Conservation (phyloP, 768 basidiomycete species). For the Terana coerulea region DNA sequence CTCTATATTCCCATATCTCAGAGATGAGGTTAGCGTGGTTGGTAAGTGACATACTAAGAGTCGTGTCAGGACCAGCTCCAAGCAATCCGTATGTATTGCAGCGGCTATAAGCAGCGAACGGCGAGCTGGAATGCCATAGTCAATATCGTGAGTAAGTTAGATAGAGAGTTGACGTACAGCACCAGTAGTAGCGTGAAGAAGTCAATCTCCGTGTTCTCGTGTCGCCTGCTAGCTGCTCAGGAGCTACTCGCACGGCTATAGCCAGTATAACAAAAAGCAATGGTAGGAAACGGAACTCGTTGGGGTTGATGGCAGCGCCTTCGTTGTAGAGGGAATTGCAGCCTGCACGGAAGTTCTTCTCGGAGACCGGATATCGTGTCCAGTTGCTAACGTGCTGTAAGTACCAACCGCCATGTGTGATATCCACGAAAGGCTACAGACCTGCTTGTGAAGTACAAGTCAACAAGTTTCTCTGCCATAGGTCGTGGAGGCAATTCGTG, state of each 20-base stretch:
- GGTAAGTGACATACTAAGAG: conserved; percentile 48
- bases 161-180: conserved; percentile 55
- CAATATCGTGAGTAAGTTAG: conserved; percentile 11
- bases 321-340: conserved; percentile 63
- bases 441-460: conserved; percentile 78
- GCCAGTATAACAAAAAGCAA: conserved; percentile 93
- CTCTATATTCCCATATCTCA: conserved; percentile 37
- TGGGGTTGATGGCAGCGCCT: conserved; percentile 63
- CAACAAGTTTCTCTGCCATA: conserved; percentile 72
- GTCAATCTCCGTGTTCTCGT: conserved; percentile 70
- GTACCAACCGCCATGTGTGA: too few species aligned
- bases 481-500: conserved; percentile 82
- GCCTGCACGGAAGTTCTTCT: conserved; percentile 71
- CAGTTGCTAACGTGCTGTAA: conserved; percentile 59
- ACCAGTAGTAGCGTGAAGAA: conserved; percentile 92
- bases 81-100: conserved; percentile 87
- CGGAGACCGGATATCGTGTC: conserved; percentile 90
- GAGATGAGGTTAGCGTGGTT: neutral
- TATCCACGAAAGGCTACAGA: conserved; percentile 31
- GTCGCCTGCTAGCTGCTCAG: conserved; percentile 81
- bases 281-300: conserved; percentile 81
- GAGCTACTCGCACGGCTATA: conserved; percentile 80
- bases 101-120: conserved; percentile 87
- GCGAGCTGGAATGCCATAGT: conserved; percentile 50
- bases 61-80: conserved; percentile 91